Conservation (phyloP, 2,329 filamentous ascomycete genomes). For the Pseudogymnoascus pannorum region DNA sequence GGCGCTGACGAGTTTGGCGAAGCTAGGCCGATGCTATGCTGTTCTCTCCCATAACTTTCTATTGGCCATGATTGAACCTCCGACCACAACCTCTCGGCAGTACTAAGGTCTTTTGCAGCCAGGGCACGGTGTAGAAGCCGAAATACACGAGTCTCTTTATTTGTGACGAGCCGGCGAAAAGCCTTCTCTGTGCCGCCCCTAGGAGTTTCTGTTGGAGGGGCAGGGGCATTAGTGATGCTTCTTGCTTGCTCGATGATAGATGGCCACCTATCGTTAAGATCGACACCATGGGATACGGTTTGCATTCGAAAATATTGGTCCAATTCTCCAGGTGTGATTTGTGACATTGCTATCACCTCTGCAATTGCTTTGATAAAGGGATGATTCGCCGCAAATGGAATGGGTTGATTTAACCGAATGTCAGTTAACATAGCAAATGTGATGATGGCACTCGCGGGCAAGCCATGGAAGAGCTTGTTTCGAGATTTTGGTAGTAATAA, state of each 20-base stretch:
- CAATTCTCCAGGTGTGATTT: not conserved
- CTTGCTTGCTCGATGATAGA: constrained; percentile 4
- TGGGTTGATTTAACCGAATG: not conserved
- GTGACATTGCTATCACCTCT: not conserved
- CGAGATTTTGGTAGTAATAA: constrained; percentile 19
- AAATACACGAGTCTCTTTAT: constrained; percentile 7
- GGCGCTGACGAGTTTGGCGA: constrained; percentile 14
- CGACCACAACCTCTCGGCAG: constrained; percentile 22
- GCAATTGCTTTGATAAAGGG: constrained; percentile 4
- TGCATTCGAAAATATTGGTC: constrained; percentile 2
- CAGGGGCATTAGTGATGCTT: not conserved
- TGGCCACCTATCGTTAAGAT: not conserved
- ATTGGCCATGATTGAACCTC: constrained; percentile 22
- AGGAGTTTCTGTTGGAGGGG: not conserved
- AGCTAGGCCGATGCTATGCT: not conserved
- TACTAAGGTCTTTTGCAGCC: constrained; percentile 16
- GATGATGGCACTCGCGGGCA: constrained; percentile 22
- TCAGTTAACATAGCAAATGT: constrained; percentile 21
- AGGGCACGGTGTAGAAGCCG: constrained; percentile 19
- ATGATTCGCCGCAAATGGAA: not conserved
- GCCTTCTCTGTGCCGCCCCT: constrained; percentile 3
- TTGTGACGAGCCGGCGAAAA: not conserved
- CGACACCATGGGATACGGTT: not conserved
- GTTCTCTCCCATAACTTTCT: not conserved
- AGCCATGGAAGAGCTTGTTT: constrained; percentile 9